Evolutionary conservation across 768 basidiomycete species (phyloP).

Genomic region (Phylloporus sp.): DNA sequence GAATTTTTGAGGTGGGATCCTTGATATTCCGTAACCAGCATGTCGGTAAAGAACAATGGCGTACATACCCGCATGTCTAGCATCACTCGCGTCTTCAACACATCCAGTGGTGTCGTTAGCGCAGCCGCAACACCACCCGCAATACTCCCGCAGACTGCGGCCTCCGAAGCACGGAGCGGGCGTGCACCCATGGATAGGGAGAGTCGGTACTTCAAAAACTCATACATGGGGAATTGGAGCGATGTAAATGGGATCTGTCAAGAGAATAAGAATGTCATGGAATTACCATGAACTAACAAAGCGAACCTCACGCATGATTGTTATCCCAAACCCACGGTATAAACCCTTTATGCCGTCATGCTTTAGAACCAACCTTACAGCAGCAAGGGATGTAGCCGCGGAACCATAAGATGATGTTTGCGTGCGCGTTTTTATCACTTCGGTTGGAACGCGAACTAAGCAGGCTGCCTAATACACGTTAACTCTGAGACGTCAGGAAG

Average conservation of each 20-base stretch:
- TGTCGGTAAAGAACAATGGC: not conserved
- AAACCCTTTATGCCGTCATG: constrained; percentile 73
- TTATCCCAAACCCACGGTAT: constrained; percentile 83
- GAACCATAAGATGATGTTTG: constrained; percentile 79
- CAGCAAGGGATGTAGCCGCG: constrained; percentile 54
- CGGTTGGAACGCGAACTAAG: constrained; percentile 90
- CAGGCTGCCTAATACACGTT: constrained; percentile 63
- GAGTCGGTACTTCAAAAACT: constrained; percentile 69
- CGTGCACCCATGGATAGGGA: constrained; percentile 51
- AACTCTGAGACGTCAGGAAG: constrained; percentile 9
- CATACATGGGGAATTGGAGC: constrained; percentile 93
- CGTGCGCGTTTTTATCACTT: constrained; percentile 90
- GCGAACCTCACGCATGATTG: constrained; percentile 61
- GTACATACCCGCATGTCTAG: constrained; percentile 72
- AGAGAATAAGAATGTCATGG: constrained; percentile 2
- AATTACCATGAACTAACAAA: not conserved
- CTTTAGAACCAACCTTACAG: constrained; percentile 50
- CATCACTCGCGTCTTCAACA: constrained; percentile 97
- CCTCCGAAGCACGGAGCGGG: constrained; percentile 63
- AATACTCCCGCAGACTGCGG: constrained; percentile 84
- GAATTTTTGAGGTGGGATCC: constrained; percentile 46
- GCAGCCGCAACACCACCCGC: constrained; percentile 90
- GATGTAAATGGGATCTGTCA: constrained; percentile 92
- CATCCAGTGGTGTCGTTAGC: constrained; percentile 90
- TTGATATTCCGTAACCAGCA: constrained; percentile 21